Conservation (phyloP, 148 eudicot species). For the Pharnaceum exiguum region DNA sequence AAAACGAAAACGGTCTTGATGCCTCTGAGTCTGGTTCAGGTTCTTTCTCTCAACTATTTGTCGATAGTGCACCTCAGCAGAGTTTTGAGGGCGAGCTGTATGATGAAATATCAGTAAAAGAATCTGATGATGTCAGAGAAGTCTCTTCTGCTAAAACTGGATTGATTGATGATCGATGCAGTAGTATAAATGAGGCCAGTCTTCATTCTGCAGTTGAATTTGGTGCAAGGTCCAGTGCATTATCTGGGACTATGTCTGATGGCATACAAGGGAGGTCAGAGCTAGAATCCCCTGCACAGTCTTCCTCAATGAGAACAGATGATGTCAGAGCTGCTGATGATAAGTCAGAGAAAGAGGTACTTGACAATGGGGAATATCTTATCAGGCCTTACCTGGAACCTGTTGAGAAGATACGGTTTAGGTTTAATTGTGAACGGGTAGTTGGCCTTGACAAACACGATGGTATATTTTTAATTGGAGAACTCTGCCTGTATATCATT, state of each 20-base stretch:
- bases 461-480: constrained; percentile 96
- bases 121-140: constrained; percentile 59
- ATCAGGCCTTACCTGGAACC: constrained; percentile 92
- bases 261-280: constrained; percentile 60
- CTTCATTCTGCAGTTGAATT: constrained; percentile 74
- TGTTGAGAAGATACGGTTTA: constrained; percentile 69
- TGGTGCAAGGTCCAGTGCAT: constrained; percentile 59
- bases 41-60: constrained; percentile 55
- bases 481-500: constrained; percentile 79
- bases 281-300: constrained; percentile 59
- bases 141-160: constrained; percentile 59
- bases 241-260: constrained; percentile 56
- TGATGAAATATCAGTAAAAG: constrained; percentile 64
- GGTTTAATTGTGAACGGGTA: constrained; percentile 95
- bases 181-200: constrained; percentile 78
- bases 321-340: constrained; percentile 60
- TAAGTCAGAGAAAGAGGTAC: constrained; percentile 71
- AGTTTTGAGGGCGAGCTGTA: constrained; percentile 54
- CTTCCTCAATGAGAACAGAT: constrained; percentile 60
- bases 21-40: constrained; percentile 67
- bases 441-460: constrained; percentile 97
- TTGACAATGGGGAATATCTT: constrained; percentile 92
- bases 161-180: constrained; percentile 67
- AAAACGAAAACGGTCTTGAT: constrained; percentile 45
- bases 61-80: constrained; percentile 40